Base-by-base conservation (phyloP, 441 rosid genomes). In the Raphanus hybrid region DNA sequence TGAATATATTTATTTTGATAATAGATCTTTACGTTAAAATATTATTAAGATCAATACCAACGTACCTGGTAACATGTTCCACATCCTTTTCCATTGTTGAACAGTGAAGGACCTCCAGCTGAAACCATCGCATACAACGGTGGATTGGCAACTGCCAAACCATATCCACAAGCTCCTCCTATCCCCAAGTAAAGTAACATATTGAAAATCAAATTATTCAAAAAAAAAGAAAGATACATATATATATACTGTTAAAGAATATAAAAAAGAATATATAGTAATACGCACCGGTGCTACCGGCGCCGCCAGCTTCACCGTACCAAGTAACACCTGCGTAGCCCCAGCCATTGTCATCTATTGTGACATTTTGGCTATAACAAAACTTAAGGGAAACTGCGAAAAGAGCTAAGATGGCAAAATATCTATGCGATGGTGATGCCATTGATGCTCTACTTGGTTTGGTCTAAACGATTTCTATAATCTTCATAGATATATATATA, bases 231-330 rank as follows among this genome's bases (percentile, higher is more conserved):
- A 43, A 43, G 35, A 10, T 20, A 50, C 0, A 35, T 55, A 34
- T 15, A 6, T 27, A 59, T 60, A 12, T 60, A 54, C 4, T 39
- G 11, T 8, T 39, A 39, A 39, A 39, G 11, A 18, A 34, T 41
- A 41, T 20, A 57, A 0, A 0, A 59, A 5, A 58, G 0, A 20
- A 10, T 3, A 10, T 63, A 7, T 63, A 10, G 20, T 34, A 34
- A 63, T 37, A 43, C 63, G 43, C 83, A 94, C 97, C 94, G 14
- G 82, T 87, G 26, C 83, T 88, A 71, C 97, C 97, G 0, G 81
- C 88, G 3, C 97, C 97, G 0, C 70, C 18, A 64, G 94, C 69
- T 50, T 83, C 81, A 2, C 98, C 98, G 12, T 92, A 92, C 97
- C 93, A 94, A 2, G 94, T 94, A 2, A 91, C 96, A 0, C 85